phyloP scores from a whole-genome alignment of 1,139 yeast species.

The Candida sanyaensis region DNA sequence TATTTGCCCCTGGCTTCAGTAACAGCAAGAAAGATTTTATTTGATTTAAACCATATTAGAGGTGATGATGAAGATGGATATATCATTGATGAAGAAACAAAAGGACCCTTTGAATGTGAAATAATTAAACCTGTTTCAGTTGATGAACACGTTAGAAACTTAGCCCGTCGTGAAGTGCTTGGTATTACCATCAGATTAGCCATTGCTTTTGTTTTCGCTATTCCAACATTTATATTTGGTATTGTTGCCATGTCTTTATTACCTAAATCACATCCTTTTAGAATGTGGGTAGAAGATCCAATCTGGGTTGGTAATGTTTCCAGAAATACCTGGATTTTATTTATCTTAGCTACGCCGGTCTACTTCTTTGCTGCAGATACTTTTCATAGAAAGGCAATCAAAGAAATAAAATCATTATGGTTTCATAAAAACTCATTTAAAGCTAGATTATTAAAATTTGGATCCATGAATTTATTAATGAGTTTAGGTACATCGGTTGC shows the following conservation, averaged over 20 bases:
- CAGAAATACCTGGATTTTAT: constrained; percentile 64
- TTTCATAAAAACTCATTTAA: constrained; percentile 54
- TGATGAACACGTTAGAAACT: constrained; percentile 61
- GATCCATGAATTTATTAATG: constrained; percentile 77
- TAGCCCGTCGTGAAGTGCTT: constrained; percentile 51
- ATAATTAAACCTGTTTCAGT: constrained; percentile 59
- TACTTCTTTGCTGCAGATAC: constrained; percentile 75
- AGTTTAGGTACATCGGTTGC: constrained; percentile 72
- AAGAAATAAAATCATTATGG: constrained; percentile 63
- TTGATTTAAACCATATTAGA: constrained; percentile 45
- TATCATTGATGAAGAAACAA: constrained; percentile 21
- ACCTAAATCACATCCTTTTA: constrained; percentile 41
- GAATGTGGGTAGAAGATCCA: constrained; percentile 60
- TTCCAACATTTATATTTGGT: constrained; percentile 72
- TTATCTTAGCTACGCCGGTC: constrained; percentile 69
- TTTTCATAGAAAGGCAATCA: constrained; percentile 66
- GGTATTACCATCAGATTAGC: constrained; percentile 49
- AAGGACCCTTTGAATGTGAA: constrained; percentile 47
- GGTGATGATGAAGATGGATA: constrained; percentile 21
- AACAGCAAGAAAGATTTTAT: constrained; percentile 55
- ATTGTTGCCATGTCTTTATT: constrained; percentile 67
- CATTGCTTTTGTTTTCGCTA: constrained; percentile 53
- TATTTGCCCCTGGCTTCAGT: constrained; percentile 53
- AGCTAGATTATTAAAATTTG: constrained; percentile 63
- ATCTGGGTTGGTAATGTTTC: constrained; percentile 66